Evolutionary conservation across 2,329 filamentous ascomycete genomes (phyloP).

Genomic region (Hymenoscyphus linearis): DNA sequence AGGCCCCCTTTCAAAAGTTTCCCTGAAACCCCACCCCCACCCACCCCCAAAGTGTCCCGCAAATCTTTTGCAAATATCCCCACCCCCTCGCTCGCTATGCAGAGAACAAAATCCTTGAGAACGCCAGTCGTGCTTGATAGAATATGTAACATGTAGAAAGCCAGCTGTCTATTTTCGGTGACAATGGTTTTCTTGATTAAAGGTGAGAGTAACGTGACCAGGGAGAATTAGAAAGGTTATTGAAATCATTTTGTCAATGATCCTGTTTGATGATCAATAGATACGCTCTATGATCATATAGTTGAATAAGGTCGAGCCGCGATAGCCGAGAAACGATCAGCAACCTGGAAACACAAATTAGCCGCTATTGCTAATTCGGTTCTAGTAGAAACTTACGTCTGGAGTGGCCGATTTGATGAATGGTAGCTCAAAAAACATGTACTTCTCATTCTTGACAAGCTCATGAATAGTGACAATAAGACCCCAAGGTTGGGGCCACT

Average conservation of each 20-base stretch:
- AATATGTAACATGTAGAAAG: slow-evolving; percentile 31
- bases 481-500: slow-evolving; percentile 94
- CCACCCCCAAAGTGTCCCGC: slow-evolving; percentile 21
- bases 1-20: slow-evolving; percentile 13
- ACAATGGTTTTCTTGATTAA: slow-evolving; percentile 9
- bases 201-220: neutral
- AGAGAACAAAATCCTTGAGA: slow-evolving; percentile 29
- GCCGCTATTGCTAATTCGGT: neutral
- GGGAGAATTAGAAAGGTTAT: neutral
- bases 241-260: neutral
- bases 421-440: slow-evolving; percentile 86
- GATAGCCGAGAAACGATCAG: slow-evolving; percentile 29
- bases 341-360: slow-evolving; percentile 21
- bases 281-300: slow-evolving; percentile 6
- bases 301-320: slow-evolving; percentile 20
- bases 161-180: slow-evolving; percentile 6
- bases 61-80: slow-evolving; percentile 29
- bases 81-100: slow-evolving; percentile 34
- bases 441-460: slow-evolving; percentile 84
- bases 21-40: slow-evolving; percentile 15
- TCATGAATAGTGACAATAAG: slow-evolving; percentile 83
- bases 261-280: neutral
- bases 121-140: slow-evolving; percentile 31
- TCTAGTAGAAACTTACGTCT: slow-evolving; percentile 54
- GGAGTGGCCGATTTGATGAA: slow-evolving; percentile 80